Conservation (phyloP, 2,329 filamentous ascomycete genomes). For the Bipolaris cookei region DNA sequence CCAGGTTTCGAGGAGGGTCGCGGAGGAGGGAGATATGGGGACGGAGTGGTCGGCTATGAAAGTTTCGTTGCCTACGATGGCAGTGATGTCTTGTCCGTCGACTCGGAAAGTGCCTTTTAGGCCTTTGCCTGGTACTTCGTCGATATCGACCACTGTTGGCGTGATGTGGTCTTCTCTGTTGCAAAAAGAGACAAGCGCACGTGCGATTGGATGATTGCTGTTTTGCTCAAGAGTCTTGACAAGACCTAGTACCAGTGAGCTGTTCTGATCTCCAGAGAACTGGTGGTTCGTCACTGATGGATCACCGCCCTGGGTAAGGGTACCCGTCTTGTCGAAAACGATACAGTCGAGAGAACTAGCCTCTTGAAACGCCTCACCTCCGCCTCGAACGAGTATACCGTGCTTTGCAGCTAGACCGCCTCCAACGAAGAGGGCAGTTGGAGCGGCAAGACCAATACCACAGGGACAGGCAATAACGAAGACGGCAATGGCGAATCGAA, state of each 20-base stretch:
- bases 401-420: conserved; percentile 78
- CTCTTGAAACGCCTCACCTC: conserved; percentile 85
- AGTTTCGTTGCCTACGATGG: conserved; percentile 75
- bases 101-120: conserved; percentile 64
- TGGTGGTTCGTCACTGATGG: conserved; percentile 69
- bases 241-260: conserved; percentile 57
- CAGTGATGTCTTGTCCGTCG: conserved; percentile 36
- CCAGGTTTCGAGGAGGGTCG: conserved; percentile 45
- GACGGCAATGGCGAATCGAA: conserved; percentile 84
- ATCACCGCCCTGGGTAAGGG: conserved; percentile 74
- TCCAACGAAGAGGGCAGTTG: conserved; percentile 82
- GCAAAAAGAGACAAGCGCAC: conserved; percentile 71
- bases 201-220: conserved; percentile 77
- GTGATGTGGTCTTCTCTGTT: conserved; percentile 20
- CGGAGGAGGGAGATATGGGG: conserved; percentile 28
- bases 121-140: conserved; percentile 75
- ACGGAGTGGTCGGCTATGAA: conserved; percentile 61
- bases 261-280: conserved; percentile 41
- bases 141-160: conserved; percentile 50
- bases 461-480: conserved; percentile 89
- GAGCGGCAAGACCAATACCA: conserved; percentile 81
- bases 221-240: conserved; percentile 70
- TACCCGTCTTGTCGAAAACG: conserved; percentile 90
- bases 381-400: conserved; percentile 82
- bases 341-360: conserved; percentile 78